phyloP scores from a whole-genome alignment of 1,139 yeast species.

The Arxiozyma telluris region DNA sequence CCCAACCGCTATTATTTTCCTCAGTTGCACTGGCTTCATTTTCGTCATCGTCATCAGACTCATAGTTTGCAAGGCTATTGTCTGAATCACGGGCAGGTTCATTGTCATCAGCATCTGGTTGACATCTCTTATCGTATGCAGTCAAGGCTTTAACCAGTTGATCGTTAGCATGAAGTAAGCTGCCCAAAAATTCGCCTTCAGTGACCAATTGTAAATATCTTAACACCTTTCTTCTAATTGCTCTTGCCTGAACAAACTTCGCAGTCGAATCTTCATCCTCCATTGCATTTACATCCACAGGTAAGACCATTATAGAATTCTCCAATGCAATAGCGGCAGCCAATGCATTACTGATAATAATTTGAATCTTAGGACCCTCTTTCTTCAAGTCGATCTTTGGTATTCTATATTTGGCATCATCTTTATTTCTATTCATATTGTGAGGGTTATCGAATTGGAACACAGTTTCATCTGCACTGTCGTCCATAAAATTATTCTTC shows the following conservation, averaged over 20 bases:
- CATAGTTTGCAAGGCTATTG: slow-evolving; percentile 7
- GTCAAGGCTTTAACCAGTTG: slow-evolving; percentile 69
- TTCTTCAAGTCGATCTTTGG: slow-evolving; percentile 61
- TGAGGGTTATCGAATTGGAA: slow-evolving; percentile 8
- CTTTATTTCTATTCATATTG: not conserved
- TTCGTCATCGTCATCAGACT: slow-evolving; percentile 11
- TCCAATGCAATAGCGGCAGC: slow-evolving; percentile 64
- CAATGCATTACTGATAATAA: slow-evolving; percentile 65
- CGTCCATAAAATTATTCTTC: slow-evolving; percentile 36
- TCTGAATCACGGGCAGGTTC: slow-evolving; percentile 7
- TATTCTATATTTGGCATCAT: slow-evolving; percentile 45
- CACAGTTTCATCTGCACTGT: slow-evolving; percentile 37
- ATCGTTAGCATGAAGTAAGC: slow-evolving; percentile 81
- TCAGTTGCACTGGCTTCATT: not conserved
- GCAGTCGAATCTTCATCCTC: slow-evolving; percentile 52
- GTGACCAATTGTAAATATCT: slow-evolving; percentile 75
- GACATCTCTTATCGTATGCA: slow-evolving; percentile 53
- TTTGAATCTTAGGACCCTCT: slow-evolving; percentile 66
- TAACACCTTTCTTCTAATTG: slow-evolving; percentile 65
- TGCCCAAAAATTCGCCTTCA: slow-evolving; percentile 75
- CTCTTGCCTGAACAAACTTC: slow-evolving; percentile 66
- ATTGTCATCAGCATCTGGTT: slow-evolving; percentile 15
- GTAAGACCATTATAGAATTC: slow-evolving; percentile 55
- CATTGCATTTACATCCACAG: slow-evolving; percentile 45
- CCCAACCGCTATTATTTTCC: slow-evolving; percentile 1